Evolutionary conservation across 2,329 filamentous ascomycete genomes (phyloP), one percentile per base, ranked within the genome.

Genomic region (Malbranchea zuffiana): DNA sequence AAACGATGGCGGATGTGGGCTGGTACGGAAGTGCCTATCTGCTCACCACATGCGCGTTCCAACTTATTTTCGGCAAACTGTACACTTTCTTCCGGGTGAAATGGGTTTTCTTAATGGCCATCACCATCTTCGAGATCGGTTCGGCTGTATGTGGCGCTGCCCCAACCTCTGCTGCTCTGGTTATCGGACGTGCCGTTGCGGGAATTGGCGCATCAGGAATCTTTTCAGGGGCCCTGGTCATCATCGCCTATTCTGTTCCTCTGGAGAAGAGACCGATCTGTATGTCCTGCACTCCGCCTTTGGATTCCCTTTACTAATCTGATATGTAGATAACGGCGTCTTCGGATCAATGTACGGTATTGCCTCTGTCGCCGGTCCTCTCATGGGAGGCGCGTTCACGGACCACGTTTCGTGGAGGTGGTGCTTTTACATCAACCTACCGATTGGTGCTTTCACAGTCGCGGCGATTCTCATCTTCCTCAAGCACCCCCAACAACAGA

Each of bases 11-110:
- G 4, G 65, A 69, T 39, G 57, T 69, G 5, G 63, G 63, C 20
- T 69, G 67, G 66, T 69, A 69, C 42, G 62, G 62, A 18, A 62
- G 57, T 28, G 53, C 61, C 3, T 66, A 66, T 42, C 49, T 66
- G 5, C 48, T 69, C 15, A 65, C 63, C 1, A 58, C 53, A 4
- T 61, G 59, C 41, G 53, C 61, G 3, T 57, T 67, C 37, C 59
- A 60, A 23, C 47, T 66, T 12, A 50, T 57, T 4, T 65, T 62
- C 32, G 66, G 65, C 18, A 60, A 61, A 44, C 38, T 66, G 1
- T 66, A 65, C 48, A 61, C 54, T 0, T 60, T 62, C 49, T 65
- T 59, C 45, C 52, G 56, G 3, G 49, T 60, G 29, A 68, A 68
- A 50, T 62, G 55, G 57, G 54, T 58, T 2, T 64, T 62, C 34